Base-by-base conservation (phyloP, 331 rosid genomes). In the Pyrus hybrid region DNA sequence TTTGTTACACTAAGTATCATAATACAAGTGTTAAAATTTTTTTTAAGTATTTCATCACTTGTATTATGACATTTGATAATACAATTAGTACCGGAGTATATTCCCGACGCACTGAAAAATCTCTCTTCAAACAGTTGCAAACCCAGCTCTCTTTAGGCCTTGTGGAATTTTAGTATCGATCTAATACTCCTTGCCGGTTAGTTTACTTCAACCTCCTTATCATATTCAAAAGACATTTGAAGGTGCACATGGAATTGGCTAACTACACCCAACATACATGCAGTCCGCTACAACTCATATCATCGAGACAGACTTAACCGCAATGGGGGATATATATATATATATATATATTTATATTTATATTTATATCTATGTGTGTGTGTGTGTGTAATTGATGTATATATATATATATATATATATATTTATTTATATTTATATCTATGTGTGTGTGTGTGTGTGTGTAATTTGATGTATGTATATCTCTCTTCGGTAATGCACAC, bases 111-210 rank as follows among this genome's bases (percentile, higher is more conserved):
- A 37, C 13, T 37, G 4, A 37, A 37, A 37, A 37, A 37, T 37
- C 1, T 9, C 0, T 70, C 62, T 49, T 69, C 70, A 45, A 35
- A 60, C 81, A 30, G 25, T 54, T 18, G 25, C 61, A 54, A 41
- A 10, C 5, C 14, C 47, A 11, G 47, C 47, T 76, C 51, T 75
- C 74, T 41, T 23, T 13, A 18, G 81, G 56, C 77, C 86, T 75
- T 75, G 83, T 85, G 82, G 84, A 76, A 70, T 72, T 85, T 25
- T 85, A 64, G 75, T 72, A 28, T 56, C 72, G 68, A 78, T 81
- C 84, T 68, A 68, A 32, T 58, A 76, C 83, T 35, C 62, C 68
- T 35, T 72, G 73, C 75, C 56, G 60, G 30, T 53, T 57, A 3
- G 8, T 30, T 25, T 54, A 32, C 43, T 57, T 29, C 45, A 66